Evolutionary conservation across 2,329 filamentous ascomycete species (phyloP).

Genomic region (Fusarium proliferatum): DNA sequence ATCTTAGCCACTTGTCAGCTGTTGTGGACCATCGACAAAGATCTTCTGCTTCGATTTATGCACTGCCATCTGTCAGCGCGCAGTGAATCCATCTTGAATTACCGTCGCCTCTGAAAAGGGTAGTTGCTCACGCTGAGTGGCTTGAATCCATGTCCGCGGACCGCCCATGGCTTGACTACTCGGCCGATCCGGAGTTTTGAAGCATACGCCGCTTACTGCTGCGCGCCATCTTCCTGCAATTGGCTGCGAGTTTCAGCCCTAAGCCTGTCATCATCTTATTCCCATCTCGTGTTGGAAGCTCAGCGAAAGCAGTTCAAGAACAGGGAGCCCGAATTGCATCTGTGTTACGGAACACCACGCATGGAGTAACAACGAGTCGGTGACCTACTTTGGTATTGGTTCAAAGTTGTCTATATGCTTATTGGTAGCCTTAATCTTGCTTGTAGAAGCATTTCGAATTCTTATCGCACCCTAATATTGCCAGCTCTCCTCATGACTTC

Average conservation of each 20-base stretch:
- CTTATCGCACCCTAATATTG: neutral
- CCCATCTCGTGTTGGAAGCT: neutral
- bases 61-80: slow-evolving; percentile 32
- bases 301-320: neutral
- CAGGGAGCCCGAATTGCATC: neutral
- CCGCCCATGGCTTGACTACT: slow-evolving; percentile 1
- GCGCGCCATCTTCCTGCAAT: neutral
- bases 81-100: slow-evolving; percentile 19
- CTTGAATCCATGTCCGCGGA: neutral
- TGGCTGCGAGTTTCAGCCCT: slow-evolving; percentile 5
- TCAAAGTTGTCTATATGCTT: neutral
- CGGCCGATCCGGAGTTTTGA: slow-evolving; percentile 16
- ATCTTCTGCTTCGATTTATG: neutral
- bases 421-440: neutral
- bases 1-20: slow-evolving; percentile 13
- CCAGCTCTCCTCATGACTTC: neutral
- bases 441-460: neutral
- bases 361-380: neutral
- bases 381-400: neutral
- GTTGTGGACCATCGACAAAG: neutral
- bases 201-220: neutral
- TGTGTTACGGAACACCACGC: neutral
- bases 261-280: neutral
- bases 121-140: slow-evolving; percentile 12
- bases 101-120: neutral